Evolutionary conservation across 2,329 filamentous ascomycete genomes (phyloP).

Genomic region (Paracamarosporium sp.): DNA sequence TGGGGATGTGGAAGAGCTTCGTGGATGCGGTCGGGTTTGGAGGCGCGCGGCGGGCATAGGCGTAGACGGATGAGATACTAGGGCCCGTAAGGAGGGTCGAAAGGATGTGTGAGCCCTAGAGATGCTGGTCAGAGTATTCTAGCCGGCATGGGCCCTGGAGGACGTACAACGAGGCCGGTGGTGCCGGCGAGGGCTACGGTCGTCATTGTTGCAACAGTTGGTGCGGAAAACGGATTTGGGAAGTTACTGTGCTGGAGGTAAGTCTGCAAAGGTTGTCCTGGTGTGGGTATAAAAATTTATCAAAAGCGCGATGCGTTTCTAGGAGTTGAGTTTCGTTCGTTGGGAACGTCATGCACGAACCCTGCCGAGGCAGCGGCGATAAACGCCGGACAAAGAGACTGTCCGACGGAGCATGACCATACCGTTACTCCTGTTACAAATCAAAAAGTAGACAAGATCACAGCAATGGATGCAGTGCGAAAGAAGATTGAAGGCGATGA

Average conservation of each 20-base stretch:
- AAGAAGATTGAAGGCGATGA: too few relatives aligned
- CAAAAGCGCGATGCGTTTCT: background rate
- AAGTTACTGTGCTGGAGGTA: background rate
- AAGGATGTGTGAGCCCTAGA: conserved; percentile 77
- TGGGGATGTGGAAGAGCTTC: conserved; percentile 72
- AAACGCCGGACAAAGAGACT: background rate
- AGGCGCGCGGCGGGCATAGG: conserved; percentile 72
- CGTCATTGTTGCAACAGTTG: conserved; percentile 47
- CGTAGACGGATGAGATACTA: conserved; percentile 62
- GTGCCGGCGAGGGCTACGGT: conserved; percentile 66
- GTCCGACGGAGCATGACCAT: background rate
- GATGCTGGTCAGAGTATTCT: background rate
- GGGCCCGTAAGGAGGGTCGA: conserved; percentile 63
- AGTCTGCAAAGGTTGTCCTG: too few relatives aligned
- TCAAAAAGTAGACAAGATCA: too few relatives aligned
- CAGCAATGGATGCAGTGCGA: too few relatives aligned
- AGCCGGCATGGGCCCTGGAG: background rate
- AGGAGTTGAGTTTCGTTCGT: background rate
- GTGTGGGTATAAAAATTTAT: background rate
- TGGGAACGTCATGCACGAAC: background rate
- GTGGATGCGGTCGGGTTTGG: conserved; percentile 54
- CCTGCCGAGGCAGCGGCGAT: background rate
- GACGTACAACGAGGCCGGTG: conserved; percentile 66
- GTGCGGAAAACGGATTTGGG: background rate
- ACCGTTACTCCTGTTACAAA: too few relatives aligned